Base-by-base conservation (phyloP, 352 stramenopile genomes). In the Achlya hypogyna region DNA sequence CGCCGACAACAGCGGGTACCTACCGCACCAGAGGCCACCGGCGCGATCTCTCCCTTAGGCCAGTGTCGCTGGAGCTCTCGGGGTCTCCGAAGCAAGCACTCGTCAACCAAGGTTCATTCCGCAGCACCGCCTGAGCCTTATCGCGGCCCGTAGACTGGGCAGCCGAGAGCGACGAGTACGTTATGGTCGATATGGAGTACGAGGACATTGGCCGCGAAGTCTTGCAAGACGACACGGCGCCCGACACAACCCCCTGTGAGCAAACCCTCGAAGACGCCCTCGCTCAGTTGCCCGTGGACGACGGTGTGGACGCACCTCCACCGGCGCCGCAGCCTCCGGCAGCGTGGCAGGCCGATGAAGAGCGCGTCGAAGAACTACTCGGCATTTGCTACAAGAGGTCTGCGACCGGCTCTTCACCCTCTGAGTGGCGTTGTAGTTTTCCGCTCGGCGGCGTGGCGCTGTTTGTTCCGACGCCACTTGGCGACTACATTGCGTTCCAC, bases 401-500 rank as follows among this genome's bases (percentile, higher is more conserved):
- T n/a, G n/a, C 23, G 51, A 28, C 4, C 23, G 14, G 5, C 38
- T 27, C 22, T 35, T 2, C 14, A 31, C 5, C 22, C 20, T 56
- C 31, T 56, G 12, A 56, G 2, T n/a, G 25, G 10, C 16, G 2
- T 3, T 20, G 25, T 31, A 69, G 81, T 49, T 90, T 92, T 69
- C 73, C 74, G 2, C 82, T 74, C 42, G 83, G 83, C 1, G 87
- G 81, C 49, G 76, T 92, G 29, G 83, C 74, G 45, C 75, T 92
- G 5, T 92, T 92, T 56, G 83, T 92, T 1, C 83, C 83, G 3
- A 92, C 83, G 27, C 83, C 83, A 23, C 85, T 90, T 71, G 83
- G 83, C 16, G 81, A 92, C 68, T 92, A 87, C 65, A 90, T 92
- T 74, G 83, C 83, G n/a, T 92, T 92, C 56, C 83, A 92, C 62